Conservation (phyloP, 768 basidiomycete genomes). For the Mycena capillaripes region DNA sequence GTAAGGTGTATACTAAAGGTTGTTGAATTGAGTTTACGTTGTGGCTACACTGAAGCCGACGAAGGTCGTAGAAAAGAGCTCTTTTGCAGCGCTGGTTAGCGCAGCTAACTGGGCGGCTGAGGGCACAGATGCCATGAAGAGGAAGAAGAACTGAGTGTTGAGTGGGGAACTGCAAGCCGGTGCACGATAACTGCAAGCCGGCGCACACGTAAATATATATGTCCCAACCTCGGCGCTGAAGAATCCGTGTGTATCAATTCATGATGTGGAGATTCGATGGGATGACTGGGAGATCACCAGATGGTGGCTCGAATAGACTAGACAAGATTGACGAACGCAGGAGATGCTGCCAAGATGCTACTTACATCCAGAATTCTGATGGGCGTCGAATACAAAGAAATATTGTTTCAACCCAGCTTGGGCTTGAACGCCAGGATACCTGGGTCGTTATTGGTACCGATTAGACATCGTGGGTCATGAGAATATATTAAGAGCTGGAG, state of each 20-base stretch:
- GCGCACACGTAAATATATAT: not conserved
- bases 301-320: no score
- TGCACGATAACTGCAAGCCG: not conserved
- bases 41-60: slow-evolving; percentile 26
- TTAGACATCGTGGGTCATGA: no score
- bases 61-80: slow-evolving; percentile 27
- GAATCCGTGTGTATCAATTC: not conserved
- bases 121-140: not conserved
- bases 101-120: slow-evolving; percentile 23
- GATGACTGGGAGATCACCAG: no score
- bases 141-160: not conserved
- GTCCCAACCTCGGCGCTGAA: not conserved
- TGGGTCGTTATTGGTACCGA: no score
- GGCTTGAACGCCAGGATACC: no score
- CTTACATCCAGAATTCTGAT: no score
- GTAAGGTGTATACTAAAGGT: not conserved
- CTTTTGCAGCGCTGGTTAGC: slow-evolving; percentile 21
- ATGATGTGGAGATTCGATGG: not conserved
- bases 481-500: no score
- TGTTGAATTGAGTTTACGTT: not conserved
- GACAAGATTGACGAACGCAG: no score
- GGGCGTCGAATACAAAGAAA: no score
- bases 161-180: not conserved
- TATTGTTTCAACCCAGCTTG: no score
- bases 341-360: no score